Conservation (phyloP, 176 grass and related monocot genomes). For the Calamus simplicifolius region DNA sequence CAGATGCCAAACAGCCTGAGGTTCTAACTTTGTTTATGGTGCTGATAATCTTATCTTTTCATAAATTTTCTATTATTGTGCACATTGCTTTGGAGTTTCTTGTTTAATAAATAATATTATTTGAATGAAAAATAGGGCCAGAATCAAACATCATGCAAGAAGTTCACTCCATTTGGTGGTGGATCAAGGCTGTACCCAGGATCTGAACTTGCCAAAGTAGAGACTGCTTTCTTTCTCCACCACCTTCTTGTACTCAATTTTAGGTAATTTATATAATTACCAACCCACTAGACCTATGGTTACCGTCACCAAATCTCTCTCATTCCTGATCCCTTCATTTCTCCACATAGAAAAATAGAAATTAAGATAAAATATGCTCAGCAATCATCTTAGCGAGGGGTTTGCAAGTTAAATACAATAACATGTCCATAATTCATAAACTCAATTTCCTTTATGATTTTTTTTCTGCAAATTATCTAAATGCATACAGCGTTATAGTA, state of each 20-base stretch:
- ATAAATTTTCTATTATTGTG: constrained; percentile 15
- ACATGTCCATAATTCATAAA: no score
- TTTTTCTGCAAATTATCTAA: no score
- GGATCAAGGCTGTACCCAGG: constrained; percentile 77
- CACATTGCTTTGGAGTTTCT: no score
- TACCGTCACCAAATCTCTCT: neutral
- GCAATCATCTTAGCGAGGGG: no score
- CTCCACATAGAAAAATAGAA: no score
- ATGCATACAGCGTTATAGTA: no score
- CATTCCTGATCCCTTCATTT: neutral
- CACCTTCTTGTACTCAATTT: constrained; percentile 84
- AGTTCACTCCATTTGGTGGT: constrained; percentile 74
- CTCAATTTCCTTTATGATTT: no score
- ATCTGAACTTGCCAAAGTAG: constrained; percentile 83
- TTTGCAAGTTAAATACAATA: no score
- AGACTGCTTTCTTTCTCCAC: constrained; percentile 88
- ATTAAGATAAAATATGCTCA: no score
- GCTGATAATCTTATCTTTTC: constrained; percentile 38
- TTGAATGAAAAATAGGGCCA: constrained; percentile 29
- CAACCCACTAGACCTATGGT: neutral
- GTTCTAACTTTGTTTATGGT: constrained; percentile 18
- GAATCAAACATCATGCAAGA: constrained; percentile 63
- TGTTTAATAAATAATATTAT: no score
- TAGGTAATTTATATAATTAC: constrained; percentile 40
- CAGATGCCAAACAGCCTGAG: constrained; percentile 27